Conservation (phyloP, 768 basidiomycete genomes). For the Trametes sanguinea region DNA sequence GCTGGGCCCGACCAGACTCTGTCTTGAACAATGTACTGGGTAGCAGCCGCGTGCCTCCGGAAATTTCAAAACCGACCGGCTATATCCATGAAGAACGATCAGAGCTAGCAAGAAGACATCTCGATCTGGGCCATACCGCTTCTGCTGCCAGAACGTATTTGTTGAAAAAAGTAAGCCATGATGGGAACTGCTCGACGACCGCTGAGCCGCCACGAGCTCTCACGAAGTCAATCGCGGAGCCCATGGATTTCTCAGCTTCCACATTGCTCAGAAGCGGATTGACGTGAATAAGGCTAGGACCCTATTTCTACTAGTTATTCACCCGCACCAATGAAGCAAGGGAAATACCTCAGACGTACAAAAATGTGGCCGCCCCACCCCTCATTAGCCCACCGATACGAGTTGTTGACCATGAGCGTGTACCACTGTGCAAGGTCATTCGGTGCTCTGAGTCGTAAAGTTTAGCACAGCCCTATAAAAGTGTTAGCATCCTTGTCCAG, state of each 20-base stretch:
- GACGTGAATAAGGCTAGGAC: constrained; percentile 37
- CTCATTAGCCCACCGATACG: constrained; percentile 35
- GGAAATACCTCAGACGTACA: constrained; percentile 29
- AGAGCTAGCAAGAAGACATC: too few relatives aligned
- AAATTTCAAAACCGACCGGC: constrained; percentile 9
- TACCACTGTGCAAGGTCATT: constrained; percentile 31
- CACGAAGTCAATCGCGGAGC: constrained; percentile 32
- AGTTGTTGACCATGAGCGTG: constrained; percentile 33
- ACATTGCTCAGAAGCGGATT: constrained; percentile 43
- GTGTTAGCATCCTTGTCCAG: too few relatives aligned
- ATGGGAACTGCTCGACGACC: constrained; percentile 31
- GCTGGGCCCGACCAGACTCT: constrained; percentile 23
- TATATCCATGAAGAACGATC: too few relatives aligned
- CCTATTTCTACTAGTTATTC: constrained; percentile 16
- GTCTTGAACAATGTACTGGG: constrained; percentile 30
- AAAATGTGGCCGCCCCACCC: constrained; percentile 42
- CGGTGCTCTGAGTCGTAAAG: constrained; percentile 4
- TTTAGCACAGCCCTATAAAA: too few relatives aligned
- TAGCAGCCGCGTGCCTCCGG: constrained; percentile 33
- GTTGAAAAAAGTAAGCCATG: background rate
- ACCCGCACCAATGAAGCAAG: background rate
- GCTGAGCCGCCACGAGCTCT: constrained; percentile 32
- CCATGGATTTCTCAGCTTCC: constrained; percentile 44
- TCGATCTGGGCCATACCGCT: constrained; percentile 26
- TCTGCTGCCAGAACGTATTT: background rate